Evolutionary conservation across 2,329 filamentous ascomycete genomes (phyloP).

Genomic region (Colletotrichum neosansevieriae): DNA sequence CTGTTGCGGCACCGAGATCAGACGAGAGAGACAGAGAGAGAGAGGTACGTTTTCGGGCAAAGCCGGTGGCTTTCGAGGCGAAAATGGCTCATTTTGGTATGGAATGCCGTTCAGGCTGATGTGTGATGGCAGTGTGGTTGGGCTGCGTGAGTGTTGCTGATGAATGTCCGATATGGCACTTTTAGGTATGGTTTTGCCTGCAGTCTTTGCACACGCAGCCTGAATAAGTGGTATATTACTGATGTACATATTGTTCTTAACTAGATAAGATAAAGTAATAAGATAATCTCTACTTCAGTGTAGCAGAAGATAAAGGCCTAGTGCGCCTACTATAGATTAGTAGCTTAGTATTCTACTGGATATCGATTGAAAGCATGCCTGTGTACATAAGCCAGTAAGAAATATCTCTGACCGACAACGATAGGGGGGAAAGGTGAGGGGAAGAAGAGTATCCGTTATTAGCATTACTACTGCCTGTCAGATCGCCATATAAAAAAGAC

Average conservation of each 20-base stretch:
- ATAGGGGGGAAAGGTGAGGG: conserved; percentile 10
- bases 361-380: not conserved
- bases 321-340: too few relatives aligned
- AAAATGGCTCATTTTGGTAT: conserved; percentile 32
- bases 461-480: not conserved
- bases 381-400: not conserved
- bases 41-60: conserved; percentile 3
- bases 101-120: conserved; percentile 32
- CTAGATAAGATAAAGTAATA: too few relatives aligned
- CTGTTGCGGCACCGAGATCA: conserved; percentile 18
- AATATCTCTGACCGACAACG: not conserved
- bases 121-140: not conserved
- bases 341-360: too few relatives aligned
- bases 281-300: too few relatives aligned
- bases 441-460: not conserved
- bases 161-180: conserved; percentile 9
- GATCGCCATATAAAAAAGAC: not conserved
- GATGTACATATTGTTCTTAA: too few relatives aligned
- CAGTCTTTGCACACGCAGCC: too few relatives aligned
- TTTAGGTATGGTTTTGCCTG: not conserved
- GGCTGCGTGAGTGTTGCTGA: not conserved
- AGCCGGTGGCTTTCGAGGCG: conserved; percentile 3
- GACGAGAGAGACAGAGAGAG: not conserved
- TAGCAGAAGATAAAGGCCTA: too few relatives aligned
- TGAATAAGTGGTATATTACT: too few relatives aligned